Evolutionary conservation across 176 grass and related monocot species (phyloP), one percentile per base, ranked within the genome.

Genomic region (Raddia distichophylla): DNA sequence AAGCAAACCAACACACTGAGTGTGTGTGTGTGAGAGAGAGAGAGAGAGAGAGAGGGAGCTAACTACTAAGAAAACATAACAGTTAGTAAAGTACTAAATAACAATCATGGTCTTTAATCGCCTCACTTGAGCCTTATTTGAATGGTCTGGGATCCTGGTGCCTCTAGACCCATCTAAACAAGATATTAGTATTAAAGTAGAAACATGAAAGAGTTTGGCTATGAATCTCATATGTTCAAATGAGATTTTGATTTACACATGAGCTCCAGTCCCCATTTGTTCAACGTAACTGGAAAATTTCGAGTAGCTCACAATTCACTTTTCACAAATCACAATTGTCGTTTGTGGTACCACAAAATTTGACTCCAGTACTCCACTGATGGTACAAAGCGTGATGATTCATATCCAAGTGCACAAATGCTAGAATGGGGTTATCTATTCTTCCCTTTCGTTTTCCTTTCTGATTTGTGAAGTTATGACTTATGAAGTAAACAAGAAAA

Each of bases 401-500:
- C 10, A 68, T 67, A 35, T 67, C 47, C 62, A 70, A 69, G 32
- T 46, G 40, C 20, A 71, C 60, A 54, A 8, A 70, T 56, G 49
- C 64, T 76, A 70, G 9, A 52, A 60, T 67, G 67, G 44, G 33
- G 54, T 33, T 52, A 70, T 65, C 43, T 34, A 51, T 67, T 37
- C n/a, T 49, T 68, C 27, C 43, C 35, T 34, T 69, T 77, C 17
- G 44, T 79, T 58, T 52, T 10, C 14, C 61, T 75, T 37, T 75
- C 51, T 69, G 7, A 12, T 27, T 68, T 10, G 15, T 66, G 53
- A 67, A n/a, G 54, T 50, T 11, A 12, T 9, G 44, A 51, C 67
- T 54, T 53, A 55, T 20, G n/a, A 62, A 69, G 14, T 61, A 76
- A 73, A 65, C 35, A 73, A 20, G 50, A 65, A 44, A 73, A 67